Base-by-base conservation (phyloP, 2,329 filamentous ascomycete species). In the Neonectria neomacrospora region DNA sequence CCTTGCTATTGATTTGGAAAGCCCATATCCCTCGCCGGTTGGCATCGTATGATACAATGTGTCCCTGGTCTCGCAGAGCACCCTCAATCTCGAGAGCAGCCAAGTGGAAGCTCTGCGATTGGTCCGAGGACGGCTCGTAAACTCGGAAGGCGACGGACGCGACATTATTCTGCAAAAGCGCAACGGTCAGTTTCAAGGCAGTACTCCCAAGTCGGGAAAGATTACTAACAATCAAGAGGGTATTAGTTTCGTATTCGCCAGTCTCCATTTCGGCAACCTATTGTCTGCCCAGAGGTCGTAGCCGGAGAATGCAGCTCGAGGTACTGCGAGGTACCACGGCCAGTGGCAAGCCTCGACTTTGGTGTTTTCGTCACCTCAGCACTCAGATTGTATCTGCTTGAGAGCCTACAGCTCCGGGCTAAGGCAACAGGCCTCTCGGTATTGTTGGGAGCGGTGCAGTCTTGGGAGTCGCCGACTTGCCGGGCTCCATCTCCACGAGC, bases 211-310 rank as follows among this genome's bases (percentile, higher is more conserved):
- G 7, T 7, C 14, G 42, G 28, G 14, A 54, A 28, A 37, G 41
- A 56, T 18, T 20, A 80, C 84, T 72, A 69, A 88, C 86, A 79
- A 88, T 81, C 73, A 86, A 79, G 72, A 89, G 78, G 65, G 82
- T 82, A 78, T 89, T 89, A 74, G 86, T 89, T 73, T 87, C 85
- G 77, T 87, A 88, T 79, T 88, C 86, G 68, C 85, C 84, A 77
- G 84, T 83, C 78, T 89, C 86, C 86, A 89, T 89, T 74, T 84
- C 86, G 85, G 74, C 77, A 71, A 77, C 73, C 68, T 77, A 68
- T 73, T 67, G 64, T 66, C 66, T 65, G 70, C 66, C 71, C 63
- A 67, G 26, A 20, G 67, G 68, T 73, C 68, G 71, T 67, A 67
- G 69, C 64, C 63, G 66, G 66, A 52, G 61, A 70, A 63, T 67